phyloP scores from a whole-genome alignment of 257 asterid genomes.

The Penstemon barbatus region DNA sequence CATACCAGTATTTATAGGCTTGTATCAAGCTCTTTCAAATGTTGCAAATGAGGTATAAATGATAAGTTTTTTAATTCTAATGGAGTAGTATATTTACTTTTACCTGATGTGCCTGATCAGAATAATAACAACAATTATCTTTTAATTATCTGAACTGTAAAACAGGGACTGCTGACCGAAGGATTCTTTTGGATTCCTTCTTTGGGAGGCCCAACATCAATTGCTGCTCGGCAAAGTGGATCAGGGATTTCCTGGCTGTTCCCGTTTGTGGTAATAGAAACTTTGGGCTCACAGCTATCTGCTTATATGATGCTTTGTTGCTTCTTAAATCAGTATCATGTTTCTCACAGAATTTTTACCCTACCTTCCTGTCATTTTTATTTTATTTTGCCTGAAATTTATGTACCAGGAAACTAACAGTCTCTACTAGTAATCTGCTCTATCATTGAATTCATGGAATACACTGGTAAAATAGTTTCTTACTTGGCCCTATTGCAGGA shows the following conservation, averaged over 20 bases:
- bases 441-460: conserved; percentile 5
- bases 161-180: conserved; percentile 92
- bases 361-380: not conserved
- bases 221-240: conserved; percentile 99
- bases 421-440: conserved; percentile 20
- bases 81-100: not conserved
- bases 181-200: conserved; percentile 99
- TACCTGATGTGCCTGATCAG: conserved; percentile 16
- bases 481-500: conserved; percentile 57
- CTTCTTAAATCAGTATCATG: conserved; percentile 8
- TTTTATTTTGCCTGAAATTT: conserved; percentile 21
- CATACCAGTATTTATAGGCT: conserved; percentile 97
- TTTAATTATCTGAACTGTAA: conserved; percentile 22
- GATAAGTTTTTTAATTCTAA: conserved; percentile 27
- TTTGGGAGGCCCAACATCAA: conserved; percentile 98
- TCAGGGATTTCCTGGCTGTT: conserved; percentile 94
- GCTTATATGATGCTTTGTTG: conserved; percentile 13
- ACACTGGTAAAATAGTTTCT: conserved; percentile 20
- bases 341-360: conserved; percentile 18
- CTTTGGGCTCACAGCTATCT: conserved; percentile 1
- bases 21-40: conserved; percentile 97
- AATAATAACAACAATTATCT: conserved; percentile 1
- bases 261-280: conserved; percentile 83
- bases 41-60: conserved; percentile 91
- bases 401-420: conserved; percentile 8